Evolutionary conservation across 1,284 basidiomycete species (phyloP), one percentile per base, ranked within the genome.

Genomic region (Malassezia brasiliensis): DNA sequence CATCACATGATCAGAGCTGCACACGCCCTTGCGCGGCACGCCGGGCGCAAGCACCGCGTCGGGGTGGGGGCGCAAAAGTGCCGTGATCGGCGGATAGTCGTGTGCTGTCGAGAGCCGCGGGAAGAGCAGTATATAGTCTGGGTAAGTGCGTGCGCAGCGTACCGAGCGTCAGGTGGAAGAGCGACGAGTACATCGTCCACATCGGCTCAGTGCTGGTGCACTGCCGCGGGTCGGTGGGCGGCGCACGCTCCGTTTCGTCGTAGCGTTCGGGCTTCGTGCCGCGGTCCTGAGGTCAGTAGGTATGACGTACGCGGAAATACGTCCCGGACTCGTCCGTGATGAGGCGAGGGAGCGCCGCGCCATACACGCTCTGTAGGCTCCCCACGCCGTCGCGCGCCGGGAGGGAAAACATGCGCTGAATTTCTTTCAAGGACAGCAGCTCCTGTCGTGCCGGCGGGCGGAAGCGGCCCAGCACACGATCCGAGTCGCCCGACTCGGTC

Each of bases 1-100:
- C 1, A 85, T 85, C 56, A 90, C 79, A 71, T 96, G 90, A 75
- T 96, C 90, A 66, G 87, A 89, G 10, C 86, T 87, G 63, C 85
- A 86, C 25, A 90, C 79, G 15, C 82, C 83, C 62, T 81, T 82
- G 65, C 82, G 79, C n/a, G 90, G 90, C 40, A 96, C 76, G 8
- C 90, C 90, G 9, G 80, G 79, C 7, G 79, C 79, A 9, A 94
- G 79, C 47, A 83, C 80, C 49, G 81, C 77, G n/a, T 80, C 80
- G 17, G 67, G 70, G 58, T 84, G 85, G 9, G 87, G 84, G 34
- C 81, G 76, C 17, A 89, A 80, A 12, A 90, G 76, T 19, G 82
- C 80, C 3, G 78, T 77, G 5, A 91, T 79, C 20, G 73, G 68
- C 3, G 79, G 78, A 45, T 63, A 70, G 3, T 34, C 42, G 35